Percentiles rank a stretch among this genome's conserved stretches.
These are phyloP conservation scores for Boletellus deceptivus DNA, from an alignment of 1,284 basidiomycete genomes.

Conservation along the genomic window DNA sequence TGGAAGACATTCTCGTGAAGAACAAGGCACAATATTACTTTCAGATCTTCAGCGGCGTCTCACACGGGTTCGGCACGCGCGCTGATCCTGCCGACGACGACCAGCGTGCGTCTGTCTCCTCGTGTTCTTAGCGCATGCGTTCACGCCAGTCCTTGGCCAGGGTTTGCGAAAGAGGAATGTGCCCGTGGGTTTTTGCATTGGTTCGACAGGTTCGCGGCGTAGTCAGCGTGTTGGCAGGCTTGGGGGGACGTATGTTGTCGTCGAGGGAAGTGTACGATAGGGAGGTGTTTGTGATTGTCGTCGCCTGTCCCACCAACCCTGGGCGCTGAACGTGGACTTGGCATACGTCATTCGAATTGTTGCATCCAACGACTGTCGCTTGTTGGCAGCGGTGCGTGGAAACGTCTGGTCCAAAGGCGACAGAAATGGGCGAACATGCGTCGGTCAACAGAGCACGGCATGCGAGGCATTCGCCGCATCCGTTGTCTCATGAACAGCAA, in stretches of 20 bases:
- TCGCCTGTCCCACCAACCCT: too few relatives aligned
- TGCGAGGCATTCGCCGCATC: too few relatives aligned
- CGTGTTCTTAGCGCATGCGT: constrained; percentile 23
- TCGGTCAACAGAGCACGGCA: too few relatives aligned
- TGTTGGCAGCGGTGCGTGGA: too few relatives aligned
- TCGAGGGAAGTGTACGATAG: constrained; percentile 9
- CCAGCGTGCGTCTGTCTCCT: constrained; percentile 26
- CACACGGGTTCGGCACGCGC: constrained; percentile 33
- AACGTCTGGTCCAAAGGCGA: too few relatives aligned
- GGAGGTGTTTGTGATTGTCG: too few relatives aligned
- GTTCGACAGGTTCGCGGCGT: constrained; percentile 45
- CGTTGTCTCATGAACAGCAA: too few relatives aligned
- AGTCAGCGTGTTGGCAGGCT: neutral
- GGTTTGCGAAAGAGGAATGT: constrained; percentile 61
- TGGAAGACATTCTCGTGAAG: constrained; percentile 33
- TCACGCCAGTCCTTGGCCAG: constrained; percentile 29
- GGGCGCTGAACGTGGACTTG: too few relatives aligned
- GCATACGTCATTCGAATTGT: too few relatives aligned
- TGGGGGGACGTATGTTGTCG: neutral
- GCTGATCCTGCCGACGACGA: constrained; percentile 21
- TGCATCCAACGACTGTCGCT: too few relatives aligned
- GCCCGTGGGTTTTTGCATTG: constrained; percentile 38
- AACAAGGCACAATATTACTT: constrained; percentile 32
- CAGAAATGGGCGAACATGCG: too few relatives aligned
- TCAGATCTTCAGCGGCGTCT: constrained; percentile 33